Evolutionary conservation across 202 grass and related monocot species (phyloP).

Genomic region (Zizania palustris): DNA sequence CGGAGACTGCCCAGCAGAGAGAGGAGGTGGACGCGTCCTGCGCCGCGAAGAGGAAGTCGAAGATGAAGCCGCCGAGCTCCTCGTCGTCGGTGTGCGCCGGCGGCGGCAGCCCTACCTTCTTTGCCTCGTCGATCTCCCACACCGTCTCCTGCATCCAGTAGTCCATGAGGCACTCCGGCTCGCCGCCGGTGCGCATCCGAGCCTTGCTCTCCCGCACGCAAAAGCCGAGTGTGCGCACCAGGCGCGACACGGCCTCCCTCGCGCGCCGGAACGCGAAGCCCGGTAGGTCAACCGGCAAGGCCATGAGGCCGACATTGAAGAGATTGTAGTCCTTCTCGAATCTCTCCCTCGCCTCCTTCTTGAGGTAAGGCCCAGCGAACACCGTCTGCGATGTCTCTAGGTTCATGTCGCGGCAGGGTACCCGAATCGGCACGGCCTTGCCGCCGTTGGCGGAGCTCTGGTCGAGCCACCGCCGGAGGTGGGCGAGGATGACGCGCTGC

Average conservation of each 20-base stretch:
- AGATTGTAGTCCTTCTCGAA: conserved; percentile 81
- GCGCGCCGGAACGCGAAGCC: conserved; percentile 89
- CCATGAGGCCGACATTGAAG: conserved; percentile 93
- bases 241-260: conserved; percentile 65
- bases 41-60: conserved; percentile 94
- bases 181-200: conserved; percentile 57
- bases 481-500: conserved; percentile 71
- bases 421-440: conserved; percentile 53
- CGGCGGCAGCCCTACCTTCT: conserved; percentile 3
- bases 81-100: conserved; percentile 55
- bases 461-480: conserved; percentile 69
- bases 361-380: conserved; percentile 77
- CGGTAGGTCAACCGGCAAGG: conserved; percentile 81
- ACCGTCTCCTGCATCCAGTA: conserved; percentile 89
- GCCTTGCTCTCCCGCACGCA: conserved; percentile 66
- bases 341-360: conserved; percentile 44
- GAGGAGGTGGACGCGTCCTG: conserved; percentile 98
- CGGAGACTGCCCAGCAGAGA: conserved; percentile 78
- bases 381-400: conserved; percentile 96
- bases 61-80: conserved; percentile 73
- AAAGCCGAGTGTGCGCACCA: conserved; percentile 59
- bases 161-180: conserved; percentile 81
- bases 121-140: conserved; percentile 61
- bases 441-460: neutral
- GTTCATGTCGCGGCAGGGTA: conserved; percentile 90